These are phyloP conservation scores for Pseudognaphalium luteoalbum DNA, from an alignment of 129 eudicot species.

Conservation along the genomic window DNA sequence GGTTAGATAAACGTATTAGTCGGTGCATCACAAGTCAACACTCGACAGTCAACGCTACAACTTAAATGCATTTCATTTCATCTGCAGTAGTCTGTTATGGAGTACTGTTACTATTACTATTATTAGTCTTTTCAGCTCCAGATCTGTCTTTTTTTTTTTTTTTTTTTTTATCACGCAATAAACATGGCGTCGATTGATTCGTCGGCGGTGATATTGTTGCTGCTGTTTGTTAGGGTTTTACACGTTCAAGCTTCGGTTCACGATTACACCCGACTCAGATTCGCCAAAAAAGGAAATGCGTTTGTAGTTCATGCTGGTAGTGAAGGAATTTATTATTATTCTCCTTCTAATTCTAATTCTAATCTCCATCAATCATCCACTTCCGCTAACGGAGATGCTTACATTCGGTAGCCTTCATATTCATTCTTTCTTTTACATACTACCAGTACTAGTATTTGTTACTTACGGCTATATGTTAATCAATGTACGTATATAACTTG, in stretches of 20 bases:
- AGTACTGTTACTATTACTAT: neutral
- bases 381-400: constrained; percentile 30
- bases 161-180: neutral
- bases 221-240: constrained; percentile 24
- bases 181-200: constrained; percentile 39
- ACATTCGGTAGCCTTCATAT: neutral
- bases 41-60: neutral
- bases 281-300: constrained; percentile 70
- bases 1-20: neutral
- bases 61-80: neutral
- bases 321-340: constrained; percentile 77
- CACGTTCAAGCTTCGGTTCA: constrained; percentile 65
- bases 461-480: too few relatives aligned
- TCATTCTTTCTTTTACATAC: neutral
- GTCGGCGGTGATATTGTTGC: constrained; percentile 27
- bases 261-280: constrained; percentile 47
- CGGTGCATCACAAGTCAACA: neutral
- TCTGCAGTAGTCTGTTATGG: neutral
- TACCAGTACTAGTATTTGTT: neutral
- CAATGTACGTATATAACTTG: neutral
- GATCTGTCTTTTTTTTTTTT: neutral
- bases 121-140: too few relatives aligned
- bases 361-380: constrained; percentile 25
- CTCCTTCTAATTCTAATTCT: constrained; percentile 15
- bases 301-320: constrained; percentile 83